Base-by-base conservation (phyloP, 129 eudicot species). In the Dittrichia graveolens region DNA sequence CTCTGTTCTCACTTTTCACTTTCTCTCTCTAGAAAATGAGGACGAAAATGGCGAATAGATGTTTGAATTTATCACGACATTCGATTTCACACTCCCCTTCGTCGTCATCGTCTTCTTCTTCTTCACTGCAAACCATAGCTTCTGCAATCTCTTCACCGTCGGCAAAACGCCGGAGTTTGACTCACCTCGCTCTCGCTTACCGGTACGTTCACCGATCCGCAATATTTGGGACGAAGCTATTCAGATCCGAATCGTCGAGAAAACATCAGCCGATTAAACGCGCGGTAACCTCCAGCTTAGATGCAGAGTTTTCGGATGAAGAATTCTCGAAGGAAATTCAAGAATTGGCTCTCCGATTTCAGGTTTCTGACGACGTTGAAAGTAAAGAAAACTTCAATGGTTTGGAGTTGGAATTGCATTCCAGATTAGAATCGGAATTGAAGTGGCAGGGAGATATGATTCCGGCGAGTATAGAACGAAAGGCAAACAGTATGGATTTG, bases 401-500 rank as follows among this genome's bases (percentile, higher is more conserved):
- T 61, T 12, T 62, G 14, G 67, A 53, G 14, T 15, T 40, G 54
- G 38, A 63, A 67, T 69, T 16, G 52, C 54, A 59, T 34, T 24
- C 46, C 9, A 64, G 72, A 46, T 81, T 82, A 0, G 65, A 59
- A 45, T 24, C 46, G 13, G 69, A 75, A 46, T 81, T 82, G 1
- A 75, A 78, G 42, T 87, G 86, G 83, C 78, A 83, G 1, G 87
- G 60, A 4, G 89, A 89, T 61, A 84, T 86, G 60, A 86, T 82
- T 69, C 83, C 88, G 38, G 90, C 85, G 18, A 73, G 85, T 38
- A 86, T 92, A 7, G 96, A 92, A 70, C 55, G 86, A 71, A 92
- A 81, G 49, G 97, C 97, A 5, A 92, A 89, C 62, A 84, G 96
- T 57, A 80, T 92, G 0, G 96, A 89, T 11, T 76, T 92, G 54